These are phyloP conservation scores for Brassica balearica DNA, from an alignment of 441 rosid species.

Conservation along the genomic window DNA sequence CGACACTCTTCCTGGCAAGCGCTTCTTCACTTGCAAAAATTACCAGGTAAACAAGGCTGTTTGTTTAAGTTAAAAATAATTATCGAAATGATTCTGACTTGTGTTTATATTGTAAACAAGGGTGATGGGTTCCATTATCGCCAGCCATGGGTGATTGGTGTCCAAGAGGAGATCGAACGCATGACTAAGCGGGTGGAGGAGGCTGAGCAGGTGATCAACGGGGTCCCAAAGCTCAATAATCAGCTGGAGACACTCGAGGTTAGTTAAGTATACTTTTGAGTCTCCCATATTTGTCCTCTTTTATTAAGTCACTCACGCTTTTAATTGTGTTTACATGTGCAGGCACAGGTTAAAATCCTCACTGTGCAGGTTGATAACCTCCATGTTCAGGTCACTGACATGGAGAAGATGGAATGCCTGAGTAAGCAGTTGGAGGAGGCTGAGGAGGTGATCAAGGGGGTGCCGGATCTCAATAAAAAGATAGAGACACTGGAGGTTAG, in stretches of 20 bases:
- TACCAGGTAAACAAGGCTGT: background rate
- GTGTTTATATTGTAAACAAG: background rate
- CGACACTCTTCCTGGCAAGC: background rate
- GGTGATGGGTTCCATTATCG: background rate
- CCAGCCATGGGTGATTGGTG: background rate
- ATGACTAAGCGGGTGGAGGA: background rate
- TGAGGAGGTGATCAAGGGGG: background rate
- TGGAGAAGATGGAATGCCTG: background rate
- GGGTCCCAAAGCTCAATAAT: background rate
- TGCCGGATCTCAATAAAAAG: background rate
- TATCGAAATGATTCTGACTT: too few species aligned
- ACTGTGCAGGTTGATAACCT: background rate
- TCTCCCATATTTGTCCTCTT: background rate
- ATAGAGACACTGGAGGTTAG: background rate
- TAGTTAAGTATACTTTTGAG: background rate
- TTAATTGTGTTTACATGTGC: background rate
- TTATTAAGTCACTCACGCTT: background rate
- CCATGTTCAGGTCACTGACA: too few species aligned
- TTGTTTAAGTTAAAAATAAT: too few species aligned
- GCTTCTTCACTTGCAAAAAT: background rate
- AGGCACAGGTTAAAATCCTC: background rate
- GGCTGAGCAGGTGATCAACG: background rate
- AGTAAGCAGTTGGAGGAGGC: background rate
- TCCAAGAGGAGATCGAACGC: background rate
- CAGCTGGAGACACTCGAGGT: background rate